These are phyloP conservation scores for Draba incana DNA, from an alignment of 345 rosid genomes.

Conservation along the genomic window DNA sequence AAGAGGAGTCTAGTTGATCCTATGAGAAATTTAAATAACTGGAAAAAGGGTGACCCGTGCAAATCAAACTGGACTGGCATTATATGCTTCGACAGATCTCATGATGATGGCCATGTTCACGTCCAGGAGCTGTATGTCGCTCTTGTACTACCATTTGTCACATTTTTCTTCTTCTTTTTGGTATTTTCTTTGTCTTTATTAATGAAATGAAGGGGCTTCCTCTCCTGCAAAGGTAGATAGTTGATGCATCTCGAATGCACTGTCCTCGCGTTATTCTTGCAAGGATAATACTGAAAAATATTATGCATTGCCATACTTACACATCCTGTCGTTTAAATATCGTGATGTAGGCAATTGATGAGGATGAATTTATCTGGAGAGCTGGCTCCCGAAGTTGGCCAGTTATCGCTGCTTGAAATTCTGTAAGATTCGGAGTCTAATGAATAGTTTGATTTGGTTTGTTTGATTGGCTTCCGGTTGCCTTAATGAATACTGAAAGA, in stretches of 20 bases:
- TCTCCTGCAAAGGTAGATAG: conserved; percentile 23
- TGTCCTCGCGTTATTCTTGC: conserved; percentile 6
- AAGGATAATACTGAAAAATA: background rate
- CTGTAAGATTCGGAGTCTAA: conserved; percentile 55
- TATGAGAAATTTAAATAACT: conserved; percentile 53
- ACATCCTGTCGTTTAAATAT: conserved; percentile 5
- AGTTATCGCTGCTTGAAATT: conserved; percentile 56
- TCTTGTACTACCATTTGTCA: conserved; percentile 27
- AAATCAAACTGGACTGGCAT: conserved; percentile 74
- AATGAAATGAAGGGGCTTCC: conserved; percentile 1
- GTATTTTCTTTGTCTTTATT: conserved; percentile 13
- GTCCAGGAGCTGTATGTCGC: conserved; percentile 61
- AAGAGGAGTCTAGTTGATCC: conserved; percentile 59
- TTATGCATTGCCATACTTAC: conserved; percentile 19
- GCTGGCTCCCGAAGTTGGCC: conserved; percentile 72
- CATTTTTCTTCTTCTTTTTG: conserved; percentile 5
- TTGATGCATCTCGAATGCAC: conserved; percentile 8
- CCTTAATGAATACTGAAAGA: conserved; percentile 11
- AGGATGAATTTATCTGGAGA: conserved; percentile 78
- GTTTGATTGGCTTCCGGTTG: conserved; percentile 8
- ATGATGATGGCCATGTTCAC: conserved; percentile 62
- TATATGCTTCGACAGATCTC: conserved; percentile 44
- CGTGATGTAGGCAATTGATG: conserved; percentile 63
- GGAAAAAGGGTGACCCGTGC: conserved; percentile 89
- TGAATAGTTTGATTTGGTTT: conserved; percentile 13